Base-by-base conservation (phyloP, 2,329 filamentous ascomycete species). In the Colletotrichum melonis region DNA sequence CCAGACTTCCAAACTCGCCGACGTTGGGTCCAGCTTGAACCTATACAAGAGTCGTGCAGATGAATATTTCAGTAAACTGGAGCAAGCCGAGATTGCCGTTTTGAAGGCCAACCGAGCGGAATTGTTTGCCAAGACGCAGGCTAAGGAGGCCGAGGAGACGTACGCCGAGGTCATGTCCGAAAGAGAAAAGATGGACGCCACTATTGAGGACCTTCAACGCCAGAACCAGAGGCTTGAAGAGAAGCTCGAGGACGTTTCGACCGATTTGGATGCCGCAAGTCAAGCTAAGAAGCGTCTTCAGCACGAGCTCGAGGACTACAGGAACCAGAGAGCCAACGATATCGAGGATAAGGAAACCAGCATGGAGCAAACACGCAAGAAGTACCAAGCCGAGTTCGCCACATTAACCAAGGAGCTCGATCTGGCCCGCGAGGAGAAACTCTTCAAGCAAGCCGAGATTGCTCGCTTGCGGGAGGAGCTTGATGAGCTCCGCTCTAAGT, bases 261-360 rank as follows among this genome's bases (percentile, higher is more conserved):
- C 96, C 0, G 96, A 99, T 80, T 89, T 98, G 9, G 93, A 97
- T 74, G 92, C 92, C 24, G 94, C 94, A 2, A 87, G 94, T 22
- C 95, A 98, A 84, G 92, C 95, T 24, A 98, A 98, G 88, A 97
- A 95, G 84, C 91, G 96, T 72, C 91, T 98, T 28, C 96, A 99
- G 82, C 95, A 98, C 80, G 96, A 99, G 85, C 92, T 99, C 3
- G 96, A 98, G 82, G 96, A 99, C 83, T 99, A 98, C 86, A 92
- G 97, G 73, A 97, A 92, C 80, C 95, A 98, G 83, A 92, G 96
- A 59, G 95, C 95, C 71, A 97, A 97, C 82, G 97, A 98, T 78
- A 94, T 98, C 69, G 97, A 98, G 82, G 96, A 99, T 83, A 98
- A 97, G 82, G 96, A 98, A 83, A 93, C 93, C 11, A 97, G 94